phyloP scores from a whole-genome alignment of 495 filamentous ascomycete species.

The Tuber magnatum region DNA sequence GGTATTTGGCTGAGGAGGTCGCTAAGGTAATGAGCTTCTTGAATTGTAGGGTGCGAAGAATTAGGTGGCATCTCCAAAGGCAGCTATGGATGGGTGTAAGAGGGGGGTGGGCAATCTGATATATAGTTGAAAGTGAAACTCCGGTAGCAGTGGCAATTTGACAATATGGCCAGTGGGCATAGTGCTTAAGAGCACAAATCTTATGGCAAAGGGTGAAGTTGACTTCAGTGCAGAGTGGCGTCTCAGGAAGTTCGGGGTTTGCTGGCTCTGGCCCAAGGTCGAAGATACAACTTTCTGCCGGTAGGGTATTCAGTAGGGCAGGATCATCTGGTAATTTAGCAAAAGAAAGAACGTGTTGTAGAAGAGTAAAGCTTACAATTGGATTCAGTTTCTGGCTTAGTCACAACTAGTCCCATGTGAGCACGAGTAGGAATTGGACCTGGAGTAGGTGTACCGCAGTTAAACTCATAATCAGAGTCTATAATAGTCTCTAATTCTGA shows the following conservation, averaged over 20 bases:
- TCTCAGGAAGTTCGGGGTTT: background rate
- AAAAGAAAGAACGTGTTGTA: background rate
- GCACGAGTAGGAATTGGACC: background rate
- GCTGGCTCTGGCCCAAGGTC: background rate
- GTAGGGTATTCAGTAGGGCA: background rate
- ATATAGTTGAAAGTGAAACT: background rate
- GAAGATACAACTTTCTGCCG: background rate
- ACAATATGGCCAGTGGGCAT: background rate
- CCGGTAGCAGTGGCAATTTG: background rate
- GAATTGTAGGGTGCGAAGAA: background rate
- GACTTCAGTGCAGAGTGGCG: background rate
- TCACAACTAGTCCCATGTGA: background rate
- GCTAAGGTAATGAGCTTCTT: background rate
- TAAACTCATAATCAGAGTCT: background rate
- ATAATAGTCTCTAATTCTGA: background rate
- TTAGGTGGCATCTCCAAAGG: background rate
- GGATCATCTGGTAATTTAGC: background rate
- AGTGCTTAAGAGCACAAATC: background rate
- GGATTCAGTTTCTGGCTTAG: background rate
- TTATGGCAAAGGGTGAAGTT: background rate
- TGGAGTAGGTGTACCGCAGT: background rate
- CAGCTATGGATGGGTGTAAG: background rate
- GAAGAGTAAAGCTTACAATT: background rate
- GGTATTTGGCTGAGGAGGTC: background rate
- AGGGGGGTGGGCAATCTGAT: background rate